A percentile compares a stretch with the other conserved stretches of the same genome.
Evolutionary conservation across 2,329 filamentous ascomycete species (phyloP).

Genomic region (Fusarium miscanthi): DNA sequence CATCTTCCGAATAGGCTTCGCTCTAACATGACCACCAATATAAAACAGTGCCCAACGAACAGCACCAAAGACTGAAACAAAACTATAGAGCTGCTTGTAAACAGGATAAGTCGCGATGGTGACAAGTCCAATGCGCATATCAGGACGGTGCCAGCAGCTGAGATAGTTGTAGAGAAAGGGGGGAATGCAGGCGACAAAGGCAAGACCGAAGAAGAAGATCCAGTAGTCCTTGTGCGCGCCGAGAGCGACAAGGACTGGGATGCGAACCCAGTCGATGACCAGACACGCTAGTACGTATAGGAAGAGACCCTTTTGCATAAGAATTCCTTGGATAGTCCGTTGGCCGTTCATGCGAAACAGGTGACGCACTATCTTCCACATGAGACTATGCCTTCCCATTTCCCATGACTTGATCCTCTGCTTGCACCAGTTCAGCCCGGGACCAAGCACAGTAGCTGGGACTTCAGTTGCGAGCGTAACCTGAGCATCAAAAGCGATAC

Average conservation of each 20-base stretch:
- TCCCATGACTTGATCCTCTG: slow-evolving; percentile 36
- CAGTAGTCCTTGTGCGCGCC: slow-evolving; percentile 2
- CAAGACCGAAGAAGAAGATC: slow-evolving; percentile 12
- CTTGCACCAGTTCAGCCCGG: slow-evolving; percentile 34
- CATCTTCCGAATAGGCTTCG: slow-evolving; percentile 2
- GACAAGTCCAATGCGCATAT: slow-evolving; percentile 1
- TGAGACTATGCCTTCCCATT: slow-evolving; percentile 28
- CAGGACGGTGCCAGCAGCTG: background rate
- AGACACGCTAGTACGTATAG: background rate
- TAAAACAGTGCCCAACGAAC: slow-evolving; percentile 8
- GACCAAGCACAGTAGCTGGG: slow-evolving; percentile 10
- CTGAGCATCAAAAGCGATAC: background rate
- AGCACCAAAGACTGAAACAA: slow-evolving; percentile 1
- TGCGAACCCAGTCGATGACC: slow-evolving; percentile 1
- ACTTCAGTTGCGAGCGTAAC: background rate
- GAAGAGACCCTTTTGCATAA: slow-evolving; percentile 1
- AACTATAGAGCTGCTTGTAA: slow-evolving; percentile 1
- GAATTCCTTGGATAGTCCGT: background rate
- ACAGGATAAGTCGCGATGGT: background rate
- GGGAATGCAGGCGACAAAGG: slow-evolving; percentile 1
- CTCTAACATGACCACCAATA: background rate
- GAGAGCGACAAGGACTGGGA: background rate
- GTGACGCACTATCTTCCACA: slow-evolving; percentile 9
- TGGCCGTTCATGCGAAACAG: background rate
- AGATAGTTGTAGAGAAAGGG: slow-evolving; percentile 6